Evolutionary conservation across 2,329 filamentous ascomycete genomes (phyloP), one percentile per base, ranked within the genome.

Genomic region (Penicillium sp.): DNA sequence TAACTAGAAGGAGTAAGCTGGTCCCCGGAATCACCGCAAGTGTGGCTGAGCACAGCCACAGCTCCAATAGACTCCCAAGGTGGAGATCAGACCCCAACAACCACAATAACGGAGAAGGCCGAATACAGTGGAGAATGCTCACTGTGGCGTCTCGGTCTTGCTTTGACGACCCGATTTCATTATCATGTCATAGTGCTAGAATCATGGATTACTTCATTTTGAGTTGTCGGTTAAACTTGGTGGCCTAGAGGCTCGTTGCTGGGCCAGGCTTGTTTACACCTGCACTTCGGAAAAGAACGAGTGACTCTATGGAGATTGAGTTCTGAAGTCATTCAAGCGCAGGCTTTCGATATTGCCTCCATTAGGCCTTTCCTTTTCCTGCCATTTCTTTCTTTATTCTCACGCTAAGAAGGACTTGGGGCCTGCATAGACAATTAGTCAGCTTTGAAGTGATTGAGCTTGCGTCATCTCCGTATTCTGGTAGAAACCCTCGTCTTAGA

Each of bases 41-140:
- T 62, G 60, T 62, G 60, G 60, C 60, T 62, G 52, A 52, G 52
- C n/a, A 28, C 22, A 48, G 60, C 57, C 53, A 59, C 57, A 56
- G n/a, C 6, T 11, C 13, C 14, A 16, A 11, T 2, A 33, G 8
- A 33, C 6, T 11, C 30, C 10, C 8, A 5, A 13, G 6, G 35
- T n/a, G 8, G 11, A 25, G 46, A 19, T 33, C 26, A 49, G 28
- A 35, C 25, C 25, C 11, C 11, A 14, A 11, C 4, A 33, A 8
- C 6, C 19, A 33, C 4, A 30, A 49, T 28, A 28, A 42, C 43
- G 43, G 10, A 26, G 38, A 25, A 26, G 19, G 10, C 19, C 30
- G n/a, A 25, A 13, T 6, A 11, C 4, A 22, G 40, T 43, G 40
- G 40, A 43, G 40, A 43, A 43, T 4, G 13, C 16, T 30, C 6